These are phyloP conservation scores for Penicillium samsonianum DNA, from an alignment of 495 filamentous ascomycete genomes.

Conservation along the genomic window DNA sequence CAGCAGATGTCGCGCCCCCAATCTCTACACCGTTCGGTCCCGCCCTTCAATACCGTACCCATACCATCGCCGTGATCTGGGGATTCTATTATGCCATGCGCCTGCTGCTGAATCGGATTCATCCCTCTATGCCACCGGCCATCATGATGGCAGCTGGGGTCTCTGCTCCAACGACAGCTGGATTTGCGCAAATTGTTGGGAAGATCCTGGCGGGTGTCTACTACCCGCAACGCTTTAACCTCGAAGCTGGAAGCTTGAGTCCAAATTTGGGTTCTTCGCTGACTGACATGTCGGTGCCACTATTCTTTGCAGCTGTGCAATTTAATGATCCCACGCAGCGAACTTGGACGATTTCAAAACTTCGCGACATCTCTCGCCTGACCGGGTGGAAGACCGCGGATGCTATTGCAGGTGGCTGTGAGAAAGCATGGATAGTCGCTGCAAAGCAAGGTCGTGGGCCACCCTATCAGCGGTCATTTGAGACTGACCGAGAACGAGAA, in stretches of 20 bases:
- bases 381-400: conserved; percentile 85
- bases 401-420: conserved; percentile 79
- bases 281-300: conserved; percentile 72
- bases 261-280: conserved; percentile 80
- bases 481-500: conserved; percentile 23
- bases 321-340: conserved; percentile 72
- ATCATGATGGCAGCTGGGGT: conserved; percentile 81
- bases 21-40: conserved; percentile 78
- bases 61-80: conserved; percentile 83
- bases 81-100: conserved; percentile 78
- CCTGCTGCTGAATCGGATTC: conserved; percentile 73
- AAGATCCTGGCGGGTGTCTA: conserved; percentile 77
- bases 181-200: conserved; percentile 72
- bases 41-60: conserved; percentile 79
- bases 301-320: conserved; percentile 87
- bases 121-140: conserved; percentile 89
- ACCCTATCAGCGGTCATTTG: conserved; percentile 58
- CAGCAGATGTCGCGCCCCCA: conserved; percentile 64
- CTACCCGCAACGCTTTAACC: conserved; percentile 60
- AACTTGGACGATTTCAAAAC: conserved; percentile 68
- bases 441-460: conserved; percentile 73
- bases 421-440: conserved; percentile 75
- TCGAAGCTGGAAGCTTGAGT: conserved; percentile 60
- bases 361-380: conserved; percentile 72
- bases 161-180: conserved; percentile 65